Evolutionary conservation across 192 early-diverging fungal genomes (phyloP), one percentile per base, ranked within the genome.

Genomic region (Dispira simplex): DNA sequence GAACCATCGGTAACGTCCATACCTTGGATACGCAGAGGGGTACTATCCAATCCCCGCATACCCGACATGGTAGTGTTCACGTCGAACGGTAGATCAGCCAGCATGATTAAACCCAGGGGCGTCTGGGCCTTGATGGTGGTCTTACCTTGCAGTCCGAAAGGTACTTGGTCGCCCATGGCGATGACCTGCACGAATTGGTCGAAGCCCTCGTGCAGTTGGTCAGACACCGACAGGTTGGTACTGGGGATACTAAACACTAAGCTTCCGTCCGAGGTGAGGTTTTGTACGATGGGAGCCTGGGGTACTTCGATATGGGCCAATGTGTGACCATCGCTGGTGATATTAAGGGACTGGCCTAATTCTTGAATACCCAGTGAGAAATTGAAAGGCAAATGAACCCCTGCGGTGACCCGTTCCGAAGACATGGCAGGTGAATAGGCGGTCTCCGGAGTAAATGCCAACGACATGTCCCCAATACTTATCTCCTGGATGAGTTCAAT

Each of bases 351-450:
- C 66, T 51, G 69, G 65, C 11, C 60, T 49, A 63, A 62, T 13
- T 25, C 63, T 32, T 62, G 45, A 57, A 85, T 76, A 25, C 73
- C 77, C n/a, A 85, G 47, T 27, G 73, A 62, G 63, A 85, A 85
- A 47, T 78, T 79, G 49, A 85, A 85, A 20, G 83, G 83, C 64
- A 85, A 80, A 46, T 73, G 55, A 65, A 79, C 79, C 6, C 63
- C 69, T 26, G 79, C 79, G 18, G 66, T 64, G 20, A 85, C 76
- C 20, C 63, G 60, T 43, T 74, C 67, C 43, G 79, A 73, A 56
- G 68, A 66, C 23, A 75, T 69, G 48, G 70, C 20, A 52, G 83
- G 83, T 52, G 70, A 53, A 49, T 85, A 85, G 27, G 76, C 68
- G 66, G 68, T 72, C 5, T 66, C 44, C 18, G 64, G 51, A 46